Evolutionary conservation across 306 rosid species (phyloP).

Genomic region (Ziziphus jujuba): DNA sequence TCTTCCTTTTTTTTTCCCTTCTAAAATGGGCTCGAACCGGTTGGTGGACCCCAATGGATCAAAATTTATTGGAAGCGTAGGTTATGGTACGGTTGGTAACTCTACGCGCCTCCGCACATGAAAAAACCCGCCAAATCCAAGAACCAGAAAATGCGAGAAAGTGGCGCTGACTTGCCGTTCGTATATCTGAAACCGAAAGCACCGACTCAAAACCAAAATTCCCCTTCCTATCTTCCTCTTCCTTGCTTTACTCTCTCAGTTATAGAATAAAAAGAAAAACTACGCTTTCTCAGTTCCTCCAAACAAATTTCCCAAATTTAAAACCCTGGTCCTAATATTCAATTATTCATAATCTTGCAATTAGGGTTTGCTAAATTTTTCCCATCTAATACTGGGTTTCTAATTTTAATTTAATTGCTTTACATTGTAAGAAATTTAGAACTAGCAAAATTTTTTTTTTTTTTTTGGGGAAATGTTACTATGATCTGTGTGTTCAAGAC

Average conservation of each 20-base stretch:
- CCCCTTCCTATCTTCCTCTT: neutral
- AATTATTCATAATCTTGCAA: neutral
- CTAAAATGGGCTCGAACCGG: too few species aligned
- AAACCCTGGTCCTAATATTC: too few species aligned
- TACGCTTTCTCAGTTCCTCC: too few species aligned
- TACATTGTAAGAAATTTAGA: neutral
- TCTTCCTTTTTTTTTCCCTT: too few species aligned
- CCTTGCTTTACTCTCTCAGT: too few species aligned
- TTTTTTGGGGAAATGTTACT: neutral
- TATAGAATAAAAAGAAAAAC: too few species aligned
- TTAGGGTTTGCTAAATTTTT: constrained; percentile 1
- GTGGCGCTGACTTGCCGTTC: neutral
- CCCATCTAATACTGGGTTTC: neutral
- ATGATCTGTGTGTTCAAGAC: neutral
- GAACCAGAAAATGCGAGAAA: neutral
- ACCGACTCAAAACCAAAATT: neutral
- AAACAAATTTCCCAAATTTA: too few species aligned
- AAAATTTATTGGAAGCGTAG: too few species aligned
- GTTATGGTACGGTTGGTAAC: too few species aligned
- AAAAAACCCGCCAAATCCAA: constrained; percentile 19
- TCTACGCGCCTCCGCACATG: constrained; percentile 18
- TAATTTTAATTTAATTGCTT: neutral
- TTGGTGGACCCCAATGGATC: too few species aligned
- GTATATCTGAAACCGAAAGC: neutral
- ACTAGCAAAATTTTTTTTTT: too few species aligned